phyloP scores from a whole-genome alignment of 352 stramenopile species.

The Phytophthora parvispora region DNA sequence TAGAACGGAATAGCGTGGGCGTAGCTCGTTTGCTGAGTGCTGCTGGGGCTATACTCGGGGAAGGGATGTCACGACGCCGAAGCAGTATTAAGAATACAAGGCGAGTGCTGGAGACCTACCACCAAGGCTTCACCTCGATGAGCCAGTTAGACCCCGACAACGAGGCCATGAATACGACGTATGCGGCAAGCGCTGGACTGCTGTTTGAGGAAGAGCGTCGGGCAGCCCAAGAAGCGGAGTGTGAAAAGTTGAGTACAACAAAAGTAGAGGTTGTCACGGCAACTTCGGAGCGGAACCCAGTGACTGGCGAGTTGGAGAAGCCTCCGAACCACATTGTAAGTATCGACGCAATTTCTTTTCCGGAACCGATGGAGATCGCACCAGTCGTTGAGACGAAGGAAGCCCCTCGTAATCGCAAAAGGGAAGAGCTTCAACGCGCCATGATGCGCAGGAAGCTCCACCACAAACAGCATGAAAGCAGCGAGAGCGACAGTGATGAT shows the following conservation, averaged over 20 bases:
- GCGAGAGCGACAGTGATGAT: conserved; percentile 14
- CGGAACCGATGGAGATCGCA: not conserved
- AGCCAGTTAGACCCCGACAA: conserved; percentile 44
- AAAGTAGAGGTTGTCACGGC: conserved; percentile 11
- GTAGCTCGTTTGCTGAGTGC: not conserved
- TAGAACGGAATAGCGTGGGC: not conserved
- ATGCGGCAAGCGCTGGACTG: conserved; percentile 51
- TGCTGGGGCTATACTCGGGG: not conserved
- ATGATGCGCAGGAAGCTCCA: conserved; percentile 27
- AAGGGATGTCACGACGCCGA: conserved; percentile 28
- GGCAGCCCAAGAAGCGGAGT: conserved; percentile 18
- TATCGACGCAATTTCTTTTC: conserved; percentile 2
- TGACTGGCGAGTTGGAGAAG: conserved; percentile 47
- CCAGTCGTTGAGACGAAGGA: not conserved
- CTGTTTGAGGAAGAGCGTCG: conserved; percentile 64
- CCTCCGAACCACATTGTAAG: conserved; percentile 52
- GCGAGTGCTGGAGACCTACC: conserved; percentile 56
- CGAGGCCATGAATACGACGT: conserved; percentile 57
- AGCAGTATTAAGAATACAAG: conserved; percentile 56
- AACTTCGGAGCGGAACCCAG: conserved; percentile 48
- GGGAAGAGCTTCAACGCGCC: conserved; percentile 38
- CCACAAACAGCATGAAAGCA: not conserved
- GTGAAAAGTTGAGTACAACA: conserved; percentile 2
- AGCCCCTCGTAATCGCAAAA: conserved; percentile 38
- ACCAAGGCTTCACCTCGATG: conserved; percentile 33